phyloP scores from a whole-genome alignment of 331 rosid genomes.

The Malus hybrid region DNA sequence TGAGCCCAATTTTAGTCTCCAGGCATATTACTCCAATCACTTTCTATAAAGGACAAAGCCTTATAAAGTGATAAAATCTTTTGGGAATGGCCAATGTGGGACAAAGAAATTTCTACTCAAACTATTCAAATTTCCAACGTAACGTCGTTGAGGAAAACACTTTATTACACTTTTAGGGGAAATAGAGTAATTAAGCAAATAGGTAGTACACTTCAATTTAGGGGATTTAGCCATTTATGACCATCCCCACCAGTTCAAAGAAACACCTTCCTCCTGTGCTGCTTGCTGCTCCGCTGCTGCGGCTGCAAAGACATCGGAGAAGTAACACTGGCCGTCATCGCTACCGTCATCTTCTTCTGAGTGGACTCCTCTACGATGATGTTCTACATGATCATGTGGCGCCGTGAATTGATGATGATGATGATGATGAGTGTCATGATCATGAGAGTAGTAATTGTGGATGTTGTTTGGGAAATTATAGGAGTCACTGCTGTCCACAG shows the following conservation, averaged over 20 bases:
- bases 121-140: no score
- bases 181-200: not conserved
- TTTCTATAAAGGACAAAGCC: no score
- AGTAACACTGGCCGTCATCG: conserved; percentile 58
- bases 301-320: conserved; percentile 46
- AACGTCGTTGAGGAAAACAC: no score
- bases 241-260: conserved; percentile 76
- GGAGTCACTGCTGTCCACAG: conserved; percentile 77
- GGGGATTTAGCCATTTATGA: conserved; percentile 1
- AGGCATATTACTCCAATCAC: no score
- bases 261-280: conserved; percentile 50
- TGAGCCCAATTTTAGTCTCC: no score
- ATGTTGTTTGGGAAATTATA: conserved; percentile 35
- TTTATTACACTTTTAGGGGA: no score
- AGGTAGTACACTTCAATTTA: not conserved
- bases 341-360: conserved; percentile 69
- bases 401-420: not conserved
- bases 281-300: conserved; percentile 36
- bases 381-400: not conserved
- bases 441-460: not conserved
- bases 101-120: no score
- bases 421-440: not conserved
- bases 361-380: conserved; percentile 25
- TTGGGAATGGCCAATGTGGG: no score
- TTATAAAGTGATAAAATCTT: no score